Evolutionary conservation across 2,329 filamentous ascomycete genomes (phyloP).

Genomic region (Pseudomassariella vexata): DNA sequence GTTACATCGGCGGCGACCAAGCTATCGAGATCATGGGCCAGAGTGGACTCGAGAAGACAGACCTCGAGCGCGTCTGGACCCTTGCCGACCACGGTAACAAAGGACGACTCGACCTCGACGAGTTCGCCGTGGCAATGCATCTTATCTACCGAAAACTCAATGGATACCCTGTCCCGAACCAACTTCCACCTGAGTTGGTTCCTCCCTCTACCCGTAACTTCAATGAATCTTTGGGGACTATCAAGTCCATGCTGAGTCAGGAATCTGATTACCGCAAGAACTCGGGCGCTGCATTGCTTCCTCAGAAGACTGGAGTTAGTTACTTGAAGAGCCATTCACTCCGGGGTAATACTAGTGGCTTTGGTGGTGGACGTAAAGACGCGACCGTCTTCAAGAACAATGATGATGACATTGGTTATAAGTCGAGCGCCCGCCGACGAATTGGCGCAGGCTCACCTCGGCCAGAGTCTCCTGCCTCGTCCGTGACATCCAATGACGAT

Average conservation of each 20-base stretch:
- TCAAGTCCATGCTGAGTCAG: constrained; percentile 83
- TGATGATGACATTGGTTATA: constrained; percentile 86
- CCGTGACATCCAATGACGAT: constrained; percentile 69
- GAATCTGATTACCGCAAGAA: constrained; percentile 88
- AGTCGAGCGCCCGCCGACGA: constrained; percentile 85
- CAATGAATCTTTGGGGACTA: constrained; percentile 84
- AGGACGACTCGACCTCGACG: constrained; percentile 88
- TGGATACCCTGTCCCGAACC: constrained; percentile 84
- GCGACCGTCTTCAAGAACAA: constrained; percentile 97
- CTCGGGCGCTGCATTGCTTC: constrained; percentile 82
- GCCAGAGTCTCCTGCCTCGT: constrained; percentile 66
- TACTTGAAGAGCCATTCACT: constrained; percentile 97
- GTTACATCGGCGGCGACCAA: constrained; percentile 84
- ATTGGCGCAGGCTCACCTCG: constrained; percentile 74
- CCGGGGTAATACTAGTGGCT: constrained; percentile 54
- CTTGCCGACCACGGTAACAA: constrained; percentile 91
- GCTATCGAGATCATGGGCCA: constrained; percentile 97
- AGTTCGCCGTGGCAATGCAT: constrained; percentile 98
- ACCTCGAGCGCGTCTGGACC: constrained; percentile 92
- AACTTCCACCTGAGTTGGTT: constrained; percentile 84
- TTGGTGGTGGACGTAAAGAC: constrained; percentile 70
- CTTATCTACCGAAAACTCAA: constrained; percentile 97
- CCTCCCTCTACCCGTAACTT: constrained; percentile 93
- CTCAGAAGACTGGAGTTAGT: constrained; percentile 96
- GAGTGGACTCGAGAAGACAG: constrained; percentile 84